A percentile compares a stretch with the other conserved stretches of the same genome.
Conservation (phyloP, 345 rosid genomes). For the Trapa bicornis region DNA sequence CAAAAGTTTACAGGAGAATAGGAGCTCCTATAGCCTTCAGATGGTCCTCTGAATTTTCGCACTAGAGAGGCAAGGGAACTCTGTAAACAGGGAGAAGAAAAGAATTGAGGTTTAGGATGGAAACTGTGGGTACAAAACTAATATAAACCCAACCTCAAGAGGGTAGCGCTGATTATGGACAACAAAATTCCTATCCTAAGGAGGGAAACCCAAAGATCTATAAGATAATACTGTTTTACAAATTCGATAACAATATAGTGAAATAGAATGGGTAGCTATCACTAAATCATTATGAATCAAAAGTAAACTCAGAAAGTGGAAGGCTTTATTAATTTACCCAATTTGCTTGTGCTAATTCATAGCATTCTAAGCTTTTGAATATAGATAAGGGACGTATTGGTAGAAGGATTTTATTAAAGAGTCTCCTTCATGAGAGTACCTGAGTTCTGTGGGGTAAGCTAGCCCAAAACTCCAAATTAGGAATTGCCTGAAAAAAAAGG, state of each 20-base stretch:
- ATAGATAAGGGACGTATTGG: background rate
- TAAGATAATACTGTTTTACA: background rate
- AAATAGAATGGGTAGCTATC: too few species aligned
- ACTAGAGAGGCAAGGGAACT: constrained; percentile 36
- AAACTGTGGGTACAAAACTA: background rate
- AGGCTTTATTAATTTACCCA: background rate
- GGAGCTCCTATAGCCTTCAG: constrained; percentile 42
- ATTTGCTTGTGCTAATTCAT: background rate
- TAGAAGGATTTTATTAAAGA: background rate
- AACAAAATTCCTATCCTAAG: background rate
- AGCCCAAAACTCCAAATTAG: constrained; percentile 72
- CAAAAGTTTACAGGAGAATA: constrained; percentile 64
- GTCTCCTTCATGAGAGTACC: constrained; percentile 24
- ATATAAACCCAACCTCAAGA: background rate
- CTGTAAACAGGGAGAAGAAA: constrained; percentile 30
- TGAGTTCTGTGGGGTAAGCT: constrained; percentile 60
- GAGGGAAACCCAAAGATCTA: background rate
- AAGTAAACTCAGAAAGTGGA: background rate
- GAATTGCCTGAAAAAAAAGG: constrained; percentile 50
- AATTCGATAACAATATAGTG: background rate
- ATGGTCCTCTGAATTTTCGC: constrained; percentile 45
- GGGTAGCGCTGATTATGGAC: background rate
- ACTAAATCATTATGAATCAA: background rate
- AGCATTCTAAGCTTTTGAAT: background rate
- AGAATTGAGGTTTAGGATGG: background rate